Conservation (phyloP, 495 filamentous ascomycete species). For the Aspergillus biplanus region DNA sequence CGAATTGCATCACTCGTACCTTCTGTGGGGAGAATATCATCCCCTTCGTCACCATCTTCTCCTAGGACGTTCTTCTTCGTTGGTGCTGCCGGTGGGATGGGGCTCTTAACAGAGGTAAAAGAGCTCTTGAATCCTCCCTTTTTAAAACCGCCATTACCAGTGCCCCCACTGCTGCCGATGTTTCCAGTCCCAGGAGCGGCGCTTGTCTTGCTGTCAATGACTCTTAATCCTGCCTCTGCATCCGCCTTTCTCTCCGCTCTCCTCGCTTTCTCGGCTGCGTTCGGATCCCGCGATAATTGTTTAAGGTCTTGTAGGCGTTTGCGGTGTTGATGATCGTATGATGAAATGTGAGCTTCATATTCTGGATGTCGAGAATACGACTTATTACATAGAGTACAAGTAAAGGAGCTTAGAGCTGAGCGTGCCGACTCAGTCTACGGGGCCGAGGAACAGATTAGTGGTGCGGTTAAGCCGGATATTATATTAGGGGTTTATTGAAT, state of each 20-base stretch:
- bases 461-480: background rate
- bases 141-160: constrained; percentile 55
- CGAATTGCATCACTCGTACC: constrained; percentile 31
- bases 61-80: constrained; percentile 50
- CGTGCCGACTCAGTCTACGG: constrained; percentile 79
- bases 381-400: constrained; percentile 67
- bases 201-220: constrained; percentile 35
- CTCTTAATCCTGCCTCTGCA: constrained; percentile 50
- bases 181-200: constrained; percentile 10
- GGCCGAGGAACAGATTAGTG: background rate
- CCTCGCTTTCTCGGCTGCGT: constrained; percentile 62
- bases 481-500: background rate
- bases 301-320: constrained; percentile 68
- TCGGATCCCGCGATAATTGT: constrained; percentile 61
- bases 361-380: constrained; percentile 65
- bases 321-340: constrained; percentile 65
- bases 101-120: constrained; percentile 52
- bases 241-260: constrained; percentile 74
- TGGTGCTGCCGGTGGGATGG: constrained; percentile 31
- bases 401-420: constrained; percentile 86
- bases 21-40: constrained; percentile 11
- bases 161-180: constrained; percentile 10
- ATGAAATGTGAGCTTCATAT: constrained; percentile 64
- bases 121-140: constrained; percentile 68
- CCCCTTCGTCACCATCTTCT: constrained; percentile 44